Percentiles rank a stretch among this genome's conserved stretches.
These are phyloP conservation scores for Colletotrichum kahawae DNA, from an alignment of 2,329 filamentous ascomycete species.

Conservation along the genomic window DNA sequence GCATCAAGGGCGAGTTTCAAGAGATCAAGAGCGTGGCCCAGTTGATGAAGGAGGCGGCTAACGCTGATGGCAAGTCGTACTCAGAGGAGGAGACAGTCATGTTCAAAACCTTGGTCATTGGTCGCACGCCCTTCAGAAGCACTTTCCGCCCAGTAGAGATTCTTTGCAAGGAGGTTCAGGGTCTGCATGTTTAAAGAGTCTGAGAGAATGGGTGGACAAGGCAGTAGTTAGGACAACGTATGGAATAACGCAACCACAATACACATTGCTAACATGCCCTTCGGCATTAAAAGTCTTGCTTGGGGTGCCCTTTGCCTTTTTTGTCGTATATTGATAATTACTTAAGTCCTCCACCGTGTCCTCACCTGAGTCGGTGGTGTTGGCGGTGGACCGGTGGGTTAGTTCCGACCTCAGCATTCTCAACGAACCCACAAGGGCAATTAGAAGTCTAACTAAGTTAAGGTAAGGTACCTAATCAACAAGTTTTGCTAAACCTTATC, in stretches of 20 bases:
- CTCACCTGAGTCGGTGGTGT: not conserved
- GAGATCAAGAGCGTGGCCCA: conserved; percentile 25
- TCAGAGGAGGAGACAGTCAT: conserved; percentile 15
- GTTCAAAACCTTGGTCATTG: conserved; percentile 5
- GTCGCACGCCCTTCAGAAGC: conserved; percentile 4
- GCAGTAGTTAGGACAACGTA: not conserved
- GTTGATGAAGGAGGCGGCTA: conserved; percentile 18
- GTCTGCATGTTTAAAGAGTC: not conserved
- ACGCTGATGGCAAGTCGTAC: not conserved
- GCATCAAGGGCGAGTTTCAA: conserved; percentile 21
- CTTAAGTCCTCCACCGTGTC: not conserved
- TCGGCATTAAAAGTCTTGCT: not conserved
- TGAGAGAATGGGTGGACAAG: not conserved
- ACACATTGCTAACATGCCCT: not conserved
- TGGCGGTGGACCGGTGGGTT: not conserved
- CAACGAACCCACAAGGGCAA: not conserved
- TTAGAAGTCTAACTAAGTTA: not conserved
- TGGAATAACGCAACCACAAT: not conserved
- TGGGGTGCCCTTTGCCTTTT: not conserved
- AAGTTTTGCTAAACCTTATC: not conserved
- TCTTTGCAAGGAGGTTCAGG: conserved; percentile 5
- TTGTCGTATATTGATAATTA: not conserved
- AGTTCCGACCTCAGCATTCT: not conserved
- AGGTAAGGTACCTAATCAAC: not conserved
- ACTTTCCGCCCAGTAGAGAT: conserved; percentile 20